Conservation (phyloP, 192 early-diverging fungal species). For the Chytriomyces confervae region DNA sequence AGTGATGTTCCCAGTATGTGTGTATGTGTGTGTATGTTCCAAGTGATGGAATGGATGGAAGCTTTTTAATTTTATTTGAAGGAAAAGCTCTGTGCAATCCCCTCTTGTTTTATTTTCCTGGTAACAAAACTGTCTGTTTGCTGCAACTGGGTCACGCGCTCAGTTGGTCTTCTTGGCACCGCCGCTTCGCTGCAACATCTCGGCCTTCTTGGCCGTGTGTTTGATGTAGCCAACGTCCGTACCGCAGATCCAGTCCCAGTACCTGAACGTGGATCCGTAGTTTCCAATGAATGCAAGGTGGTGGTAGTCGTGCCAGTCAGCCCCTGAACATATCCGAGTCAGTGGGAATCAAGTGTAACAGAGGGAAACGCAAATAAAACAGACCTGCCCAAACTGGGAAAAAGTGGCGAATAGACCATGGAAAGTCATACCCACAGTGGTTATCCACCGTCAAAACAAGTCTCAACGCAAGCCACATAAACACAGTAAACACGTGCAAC, state of each 20-base stretch:
- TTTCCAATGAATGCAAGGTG: slow-evolving; percentile 61
- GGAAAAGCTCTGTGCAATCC: too few species aligned
- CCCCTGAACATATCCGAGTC: too few species aligned
- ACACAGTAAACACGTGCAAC: slow-evolving; percentile 83
- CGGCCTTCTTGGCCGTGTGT: background rate
- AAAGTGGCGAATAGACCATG: slow-evolving; percentile 87
- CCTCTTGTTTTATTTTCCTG: too few species aligned
- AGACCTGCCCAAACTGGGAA: slow-evolving; percentile 81
- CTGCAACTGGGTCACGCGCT: too few species aligned
- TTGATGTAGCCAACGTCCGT: slow-evolving; percentile 77
- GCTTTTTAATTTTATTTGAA: too few species aligned
- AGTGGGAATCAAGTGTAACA: too few species aligned
- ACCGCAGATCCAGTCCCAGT: slow-evolving; percentile 89
- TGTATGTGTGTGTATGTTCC: too few species aligned
- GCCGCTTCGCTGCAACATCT: background rate
- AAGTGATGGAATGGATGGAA: too few species aligned
- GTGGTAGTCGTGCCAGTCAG: slow-evolving; percentile 96
- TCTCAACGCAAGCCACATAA: slow-evolving; percentile 81
- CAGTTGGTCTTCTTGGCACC: background rate
- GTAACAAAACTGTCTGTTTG: too few species aligned
- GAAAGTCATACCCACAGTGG: slow-evolving; percentile 95
- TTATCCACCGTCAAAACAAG: slow-evolving; percentile 85
- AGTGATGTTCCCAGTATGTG: too few species aligned
- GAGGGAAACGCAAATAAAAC: background rate
- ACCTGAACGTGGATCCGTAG: slow-evolving; percentile 82